Base-by-base conservation (phyloP, 306 rosid genomes). In the Corylus heterophylla region DNA sequence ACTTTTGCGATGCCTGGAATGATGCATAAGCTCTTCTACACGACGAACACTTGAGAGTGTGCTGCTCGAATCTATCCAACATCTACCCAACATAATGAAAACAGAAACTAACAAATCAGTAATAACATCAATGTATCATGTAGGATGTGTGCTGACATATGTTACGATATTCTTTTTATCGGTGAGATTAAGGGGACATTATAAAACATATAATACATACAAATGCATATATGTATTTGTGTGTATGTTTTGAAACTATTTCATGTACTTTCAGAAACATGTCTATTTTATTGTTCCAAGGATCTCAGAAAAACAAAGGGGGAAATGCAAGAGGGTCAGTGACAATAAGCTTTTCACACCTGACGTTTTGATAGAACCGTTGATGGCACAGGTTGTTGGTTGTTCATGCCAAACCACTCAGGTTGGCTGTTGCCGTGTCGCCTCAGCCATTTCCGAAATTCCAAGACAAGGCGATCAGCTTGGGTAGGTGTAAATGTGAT, bases 31-130 rank as follows among this genome's bases (percentile, higher is more conserved):
- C 98, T 81, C 81, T 83, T 89, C 87, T 94, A 79, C 98, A 94
- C 47, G 98, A 89, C 52, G 98, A 94, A 73, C 98, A 94, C 62
- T 91, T 90, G 0, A 85, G 90, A 4, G 98, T 94, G 88, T 94
- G 98, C 76, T 94, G 98, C 79, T 94, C 97, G 71, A 91, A 94
- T 85, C 98, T 89, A 85, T 94, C 98, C 87, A 94, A 74, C 98
- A 94, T 94, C 97, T 94, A 73, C 79, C 80, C 3, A 27, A 66
- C 73, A 27, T 20, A 10, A 8, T 8, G 4, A 69, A 62, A 6
- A n/a, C 18, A 5, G 12, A 72, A 55, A 49, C n/a, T 2, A 50
- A 4, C 11, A n/a, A 76, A 48, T 31, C 11, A 31, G 29, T 18
- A 67, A 18, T 8, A 67, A 11, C 25, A 39, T 67, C 71, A 18